Percentiles rank a stretch among this genome's conserved stretches.
Evolutionary conservation across 768 basidiomycete species (phyloP).

Genomic region (Polyporus arcularius): DNA sequence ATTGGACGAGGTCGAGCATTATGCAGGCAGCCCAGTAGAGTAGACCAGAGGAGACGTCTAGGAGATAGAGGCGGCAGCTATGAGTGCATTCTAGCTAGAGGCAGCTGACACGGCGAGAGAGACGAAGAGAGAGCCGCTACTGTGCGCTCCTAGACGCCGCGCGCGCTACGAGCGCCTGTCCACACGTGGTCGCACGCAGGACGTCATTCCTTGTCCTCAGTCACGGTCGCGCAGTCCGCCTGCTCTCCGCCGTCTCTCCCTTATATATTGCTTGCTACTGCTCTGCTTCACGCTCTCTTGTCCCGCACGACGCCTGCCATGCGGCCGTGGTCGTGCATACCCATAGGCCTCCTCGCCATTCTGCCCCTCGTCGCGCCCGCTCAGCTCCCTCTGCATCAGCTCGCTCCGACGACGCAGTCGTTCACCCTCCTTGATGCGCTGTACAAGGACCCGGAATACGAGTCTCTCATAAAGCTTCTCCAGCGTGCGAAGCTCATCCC

Average conservation of each 20-base stretch:
- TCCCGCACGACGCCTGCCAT: constrained; percentile 21
- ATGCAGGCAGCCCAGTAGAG: neutral
- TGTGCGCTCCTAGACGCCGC: constrained; percentile 2
- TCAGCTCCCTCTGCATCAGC: constrained; percentile 35
- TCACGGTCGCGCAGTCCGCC: neutral
- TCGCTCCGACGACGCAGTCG: constrained; percentile 34
- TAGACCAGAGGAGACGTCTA: neutral
- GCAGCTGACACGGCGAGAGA: neutral
- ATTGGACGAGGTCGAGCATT: constrained; percentile 51
- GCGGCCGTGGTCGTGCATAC: constrained; percentile 37
- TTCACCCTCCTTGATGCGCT: constrained; percentile 81
- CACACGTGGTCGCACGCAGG: constrained; percentile 11
- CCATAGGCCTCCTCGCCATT: constrained; percentile 37
- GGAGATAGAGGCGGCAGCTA: neutral
- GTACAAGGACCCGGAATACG: constrained; percentile 72
- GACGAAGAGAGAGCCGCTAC: neutral
- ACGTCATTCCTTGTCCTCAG: constrained; percentile 10
- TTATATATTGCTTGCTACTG: neutral
- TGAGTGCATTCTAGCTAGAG: constrained; percentile 1
- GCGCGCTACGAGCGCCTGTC: neutral
- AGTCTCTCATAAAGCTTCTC: constrained; percentile 71
- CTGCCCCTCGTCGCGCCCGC: constrained; percentile 33
- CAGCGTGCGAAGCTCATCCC: constrained; percentile 89
- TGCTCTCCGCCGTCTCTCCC: constrained; percentile 3
- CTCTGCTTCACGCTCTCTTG: neutral